A percentile compares a stretch with the other conserved stretches of the same genome.
These are phyloP conservation scores for Cardamine chenopodiifolia DNA, from an alignment of 345 rosid species.

Conservation along the genomic window DNA sequence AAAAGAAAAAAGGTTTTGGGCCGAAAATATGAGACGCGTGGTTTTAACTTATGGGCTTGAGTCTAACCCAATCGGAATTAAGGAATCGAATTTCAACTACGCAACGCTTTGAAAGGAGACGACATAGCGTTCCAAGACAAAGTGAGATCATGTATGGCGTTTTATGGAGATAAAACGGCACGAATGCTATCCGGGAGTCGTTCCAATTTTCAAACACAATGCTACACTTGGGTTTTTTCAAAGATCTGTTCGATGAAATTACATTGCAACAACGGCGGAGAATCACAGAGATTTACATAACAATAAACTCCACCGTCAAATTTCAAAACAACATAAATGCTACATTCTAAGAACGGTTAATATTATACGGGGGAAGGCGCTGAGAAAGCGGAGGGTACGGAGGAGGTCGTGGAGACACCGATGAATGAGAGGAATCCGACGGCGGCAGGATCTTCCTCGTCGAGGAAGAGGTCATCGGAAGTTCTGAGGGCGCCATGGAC, in stretches of 20 bases:
- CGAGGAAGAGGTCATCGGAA: conserved; percentile 65
- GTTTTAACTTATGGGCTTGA: conserved; percentile 4
- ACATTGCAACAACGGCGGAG: conserved; percentile 1
- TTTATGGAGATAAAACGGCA: background rate
- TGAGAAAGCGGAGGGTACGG: conserved; percentile 33
- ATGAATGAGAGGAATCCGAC: conserved; percentile 60
- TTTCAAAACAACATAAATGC: background rate
- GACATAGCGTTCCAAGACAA: background rate
- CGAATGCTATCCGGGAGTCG: background rate
- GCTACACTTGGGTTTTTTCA: background rate
- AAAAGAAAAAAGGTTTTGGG: background rate
- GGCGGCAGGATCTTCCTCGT: conserved; percentile 61
- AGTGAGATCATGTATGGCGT: background rate
- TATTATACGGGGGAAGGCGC: conserved; percentile 28
- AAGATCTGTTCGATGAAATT: conserved; percentile 1
- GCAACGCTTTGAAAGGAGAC: background rate
- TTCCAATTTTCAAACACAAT: background rate
- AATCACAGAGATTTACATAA: conserved; percentile 8
- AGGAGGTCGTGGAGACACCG: conserved; percentile 52
- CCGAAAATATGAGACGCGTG: background rate
- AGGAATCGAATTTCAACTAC: too few relatives aligned
- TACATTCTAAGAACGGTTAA: background rate
- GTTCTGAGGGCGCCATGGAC: conserved; percentile 63
- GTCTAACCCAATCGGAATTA: background rate
- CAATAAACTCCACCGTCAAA: conserved; percentile 8